Conservation (phyloP, 1,284 basidiomycete genomes). For the Irpex rosettiformis region DNA sequence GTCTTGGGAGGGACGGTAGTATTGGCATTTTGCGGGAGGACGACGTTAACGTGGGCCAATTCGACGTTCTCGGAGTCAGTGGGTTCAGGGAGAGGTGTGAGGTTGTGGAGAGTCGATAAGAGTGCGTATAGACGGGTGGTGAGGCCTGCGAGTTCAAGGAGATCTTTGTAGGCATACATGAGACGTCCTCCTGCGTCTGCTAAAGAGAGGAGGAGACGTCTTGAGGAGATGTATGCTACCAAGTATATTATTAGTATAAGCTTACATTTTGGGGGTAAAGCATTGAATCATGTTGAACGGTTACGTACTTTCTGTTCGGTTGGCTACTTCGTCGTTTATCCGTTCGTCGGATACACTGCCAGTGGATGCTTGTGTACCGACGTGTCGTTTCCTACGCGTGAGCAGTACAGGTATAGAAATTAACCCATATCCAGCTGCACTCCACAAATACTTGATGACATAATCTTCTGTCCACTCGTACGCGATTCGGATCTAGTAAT, state of each 20-base stretch:
- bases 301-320: slow-evolving; percentile 42
- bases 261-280: not conserved
- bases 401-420: slow-evolving; percentile 88
- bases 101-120: slow-evolving; percentile 80
- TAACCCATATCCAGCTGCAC: slow-evolving; percentile 83
- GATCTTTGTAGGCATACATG: slow-evolving; percentile 90
- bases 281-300: not conserved
- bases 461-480: slow-evolving; percentile 94
- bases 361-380: slow-evolving; percentile 41
- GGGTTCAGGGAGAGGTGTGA: slow-evolving; percentile 34
- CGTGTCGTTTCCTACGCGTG: slow-evolving; percentile 39
- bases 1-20: slow-evolving; percentile 5
- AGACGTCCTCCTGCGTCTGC: slow-evolving; percentile 93
- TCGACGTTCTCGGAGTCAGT: slow-evolving; percentile 35
- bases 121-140: slow-evolving; percentile 90
- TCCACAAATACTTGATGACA: slow-evolving; percentile 94
- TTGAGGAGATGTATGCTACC: slow-evolving; percentile 91
- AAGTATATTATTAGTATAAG: too few species aligned
- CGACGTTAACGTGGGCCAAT: slow-evolving; percentile 67
- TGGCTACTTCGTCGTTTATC: slow-evolving; percentile 24
- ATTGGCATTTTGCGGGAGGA: slow-evolving; percentile 60
- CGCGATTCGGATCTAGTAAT: slow-evolving; percentile 65
- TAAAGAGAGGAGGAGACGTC: slow-evolving; percentile 87
- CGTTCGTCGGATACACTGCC: slow-evolving; percentile 4
- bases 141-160: slow-evolving; percentile 90